Base-by-base conservation (phyloP, 495 filamentous ascomycete species). In the Annulohypoxylon moriforme region DNA sequence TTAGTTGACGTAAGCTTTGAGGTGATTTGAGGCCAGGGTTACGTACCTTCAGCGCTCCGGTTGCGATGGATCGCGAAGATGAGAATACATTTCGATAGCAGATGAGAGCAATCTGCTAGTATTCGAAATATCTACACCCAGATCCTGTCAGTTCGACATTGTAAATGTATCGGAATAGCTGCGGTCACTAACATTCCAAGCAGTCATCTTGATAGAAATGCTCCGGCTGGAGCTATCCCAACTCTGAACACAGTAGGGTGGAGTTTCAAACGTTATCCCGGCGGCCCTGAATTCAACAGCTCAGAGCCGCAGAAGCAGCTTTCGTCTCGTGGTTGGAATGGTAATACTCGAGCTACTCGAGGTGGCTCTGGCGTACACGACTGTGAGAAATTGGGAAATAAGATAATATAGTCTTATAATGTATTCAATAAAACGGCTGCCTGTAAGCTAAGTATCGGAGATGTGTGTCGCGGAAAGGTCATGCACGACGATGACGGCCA, bases 1-100 rank as follows among this genome's bases (percentile, higher is more conserved):
- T 81, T 74, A 78, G 75, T 58, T 50, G 61, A 24, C 27, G 47
- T 29, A 24, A 63, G 31, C 38, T n/a, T 36, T 20, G 9, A 4
- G 16, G 22, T 42, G 31, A 33, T 25, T 25, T 7, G n/a, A 25
- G 63, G 18, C 13, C n/a, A 47, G 13, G 40, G 7, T 18, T 33
- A 75, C 80, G 10, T 82, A 91, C 93, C 95, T 87, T 98, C 96
- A 24, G 96, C 91, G 77, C 91, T 95, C 73, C 85, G 85, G 75
- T 97, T 97, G 56, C 85, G 85, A 80, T 98, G 94, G 74, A 99
- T 97, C 36, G 94, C 91, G 84, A 89, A 93, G 79, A 97, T 92
- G 66, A 98, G 84, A 74, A 98, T 93, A 75, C 89, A 88, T 85
- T 96, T 97, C 11, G 94, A 94, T 34, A 86, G 83, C 25, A 93